A percentile compares a stretch with the other conserved stretches of the same genome.
Evolutionary conservation across 805 yeast species (phyloP).

Genomic region (Kluyveromyces siamensis): DNA sequence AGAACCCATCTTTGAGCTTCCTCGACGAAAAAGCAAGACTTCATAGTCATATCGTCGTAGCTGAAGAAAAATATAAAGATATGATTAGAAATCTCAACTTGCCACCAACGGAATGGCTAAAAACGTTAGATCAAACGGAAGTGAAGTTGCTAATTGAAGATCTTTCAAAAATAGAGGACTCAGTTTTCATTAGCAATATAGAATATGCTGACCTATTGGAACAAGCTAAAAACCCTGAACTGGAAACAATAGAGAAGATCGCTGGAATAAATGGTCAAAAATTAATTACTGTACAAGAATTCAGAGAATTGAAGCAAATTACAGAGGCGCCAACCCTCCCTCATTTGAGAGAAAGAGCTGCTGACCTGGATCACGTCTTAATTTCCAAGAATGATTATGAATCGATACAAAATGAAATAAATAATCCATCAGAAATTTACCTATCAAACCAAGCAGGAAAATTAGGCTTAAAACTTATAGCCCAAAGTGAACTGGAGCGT

Average conservation of each 20-base stretch:
- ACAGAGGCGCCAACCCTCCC: constrained; percentile 9
- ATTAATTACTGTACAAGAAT: constrained; percentile 9
- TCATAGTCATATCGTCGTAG: background rate
- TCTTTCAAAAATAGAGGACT: background rate
- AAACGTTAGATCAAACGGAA: background rate
- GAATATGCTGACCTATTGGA: constrained; percentile 5
- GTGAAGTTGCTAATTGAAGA: background rate
- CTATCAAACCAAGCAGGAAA: background rate
- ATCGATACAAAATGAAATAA: constrained; percentile 6
- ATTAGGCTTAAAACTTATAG: constrained; percentile 7
- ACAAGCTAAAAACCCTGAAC: constrained; percentile 4
- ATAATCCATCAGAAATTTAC: constrained; percentile 4
- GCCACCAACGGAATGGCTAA: background rate
- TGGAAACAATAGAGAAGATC: constrained; percentile 6
- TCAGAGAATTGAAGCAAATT: constrained; percentile 4
- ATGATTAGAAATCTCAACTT: background rate
- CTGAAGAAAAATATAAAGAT: background rate
- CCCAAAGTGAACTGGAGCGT: constrained; percentile 8
- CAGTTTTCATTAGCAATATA: background rate
- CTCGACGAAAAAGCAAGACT: constrained; percentile 7
- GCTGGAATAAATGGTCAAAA: constrained; percentile 11
- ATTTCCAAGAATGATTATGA: constrained; percentile 6
- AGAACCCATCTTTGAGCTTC: background rate
- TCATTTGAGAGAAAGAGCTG: constrained; percentile 8
- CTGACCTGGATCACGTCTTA: constrained; percentile 6